Percentiles rank a stretch among this genome's conserved stretches.
Conservation (phyloP, 208 protist genomes). For the Borovskyia barvae region DNA sequence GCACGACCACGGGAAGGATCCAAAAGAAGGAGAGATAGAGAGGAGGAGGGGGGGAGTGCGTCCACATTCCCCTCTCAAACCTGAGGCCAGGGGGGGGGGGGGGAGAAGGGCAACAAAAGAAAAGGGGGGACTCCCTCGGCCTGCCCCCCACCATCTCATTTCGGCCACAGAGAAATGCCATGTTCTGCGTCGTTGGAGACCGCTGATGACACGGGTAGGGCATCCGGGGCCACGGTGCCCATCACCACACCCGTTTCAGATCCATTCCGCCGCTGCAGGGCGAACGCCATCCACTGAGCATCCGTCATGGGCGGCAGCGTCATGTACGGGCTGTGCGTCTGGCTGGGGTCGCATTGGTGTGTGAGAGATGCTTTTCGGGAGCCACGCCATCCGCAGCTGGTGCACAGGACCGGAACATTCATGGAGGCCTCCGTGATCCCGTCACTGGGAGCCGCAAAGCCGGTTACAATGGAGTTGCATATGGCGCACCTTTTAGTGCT, state of each 20-base stretch:
- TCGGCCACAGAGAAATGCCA: conserved; percentile 16
- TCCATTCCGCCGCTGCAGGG: conserved; percentile 7
- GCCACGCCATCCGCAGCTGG: conserved; percentile 72
- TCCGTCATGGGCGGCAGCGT: conserved; percentile 45
- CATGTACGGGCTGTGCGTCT: conserved; percentile 50
- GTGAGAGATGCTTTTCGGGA: conserved; percentile 38
- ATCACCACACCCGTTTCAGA: background rate
- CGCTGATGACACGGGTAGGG: conserved; percentile 1
- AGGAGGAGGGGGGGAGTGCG: too few relatives aligned
- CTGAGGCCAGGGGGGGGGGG: too few relatives aligned
- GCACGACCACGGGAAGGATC: too few relatives aligned
- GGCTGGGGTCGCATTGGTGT: conserved; percentile 50
- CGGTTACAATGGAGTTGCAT: conserved; percentile 35
- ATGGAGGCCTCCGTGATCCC: conserved; percentile 31
- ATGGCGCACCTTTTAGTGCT: conserved; percentile 38
- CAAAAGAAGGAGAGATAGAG: too few relatives aligned
- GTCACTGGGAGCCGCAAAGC: conserved; percentile 25
- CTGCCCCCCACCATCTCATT: too few relatives aligned
- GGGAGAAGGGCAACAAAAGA: conserved; percentile 2
- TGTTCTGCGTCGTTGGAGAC: conserved; percentile 6
- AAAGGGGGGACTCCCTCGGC: too few relatives aligned
- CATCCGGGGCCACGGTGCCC: background rate
- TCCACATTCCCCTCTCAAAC: too few relatives aligned
- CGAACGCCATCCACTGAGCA: conserved; percentile 45
- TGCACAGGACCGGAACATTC: conserved; percentile 60